Evolutionary conservation across 2,329 filamentous ascomycete genomes (phyloP), one percentile per base, ranked within the genome.

Genomic region (Immersiporthe knoxdaviesiana): DNA sequence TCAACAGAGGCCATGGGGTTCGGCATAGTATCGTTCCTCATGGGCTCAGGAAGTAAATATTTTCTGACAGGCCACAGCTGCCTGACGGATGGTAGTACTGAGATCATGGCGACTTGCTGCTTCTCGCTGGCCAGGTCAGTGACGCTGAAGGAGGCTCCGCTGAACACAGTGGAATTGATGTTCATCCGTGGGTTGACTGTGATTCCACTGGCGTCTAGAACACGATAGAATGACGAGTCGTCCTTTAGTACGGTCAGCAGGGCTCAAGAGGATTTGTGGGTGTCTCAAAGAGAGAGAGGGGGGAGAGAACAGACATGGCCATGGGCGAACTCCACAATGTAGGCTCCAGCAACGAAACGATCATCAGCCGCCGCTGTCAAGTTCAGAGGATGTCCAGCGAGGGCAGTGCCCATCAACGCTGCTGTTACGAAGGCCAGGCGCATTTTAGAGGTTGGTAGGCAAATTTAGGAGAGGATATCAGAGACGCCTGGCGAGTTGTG

Each of bases 21-120:
- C 5, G 14, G 16, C 35, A 47, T n/a, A 30, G 32, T 27, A 16
- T 39, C 27, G 30, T 18, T 16, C 14, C 50, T 62, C 30, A 65
- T 47, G 11, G 52, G 5, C 18, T 72, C 67, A 16, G 58, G 68
- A 12, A 70, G 24, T 12, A 68, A 63, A 41, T 73, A 70, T 47
- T 65, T 72, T 35, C 73, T 72, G 32, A 79, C 73, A 3, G 78
- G 77, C 76, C 77, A 79, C 16, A 78, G 67, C 8, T 69, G 71
- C 71, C 75, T 77, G 65, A 79, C 74, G 7, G 68, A 68, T 50
- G 73, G 62, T 59, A 75, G 66, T 41, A 67, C 72, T 52, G 73
- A 71, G 35, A 79, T 74, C 70, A 66, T 72, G 35, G 67, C 67
- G 24, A 72, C 67, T 12, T 65, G 62, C 3, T 68, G 68, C n/a